Conservation (phyloP, 495 filamentous ascomycete species). For the Aspergillus haitiensis region DNA sequence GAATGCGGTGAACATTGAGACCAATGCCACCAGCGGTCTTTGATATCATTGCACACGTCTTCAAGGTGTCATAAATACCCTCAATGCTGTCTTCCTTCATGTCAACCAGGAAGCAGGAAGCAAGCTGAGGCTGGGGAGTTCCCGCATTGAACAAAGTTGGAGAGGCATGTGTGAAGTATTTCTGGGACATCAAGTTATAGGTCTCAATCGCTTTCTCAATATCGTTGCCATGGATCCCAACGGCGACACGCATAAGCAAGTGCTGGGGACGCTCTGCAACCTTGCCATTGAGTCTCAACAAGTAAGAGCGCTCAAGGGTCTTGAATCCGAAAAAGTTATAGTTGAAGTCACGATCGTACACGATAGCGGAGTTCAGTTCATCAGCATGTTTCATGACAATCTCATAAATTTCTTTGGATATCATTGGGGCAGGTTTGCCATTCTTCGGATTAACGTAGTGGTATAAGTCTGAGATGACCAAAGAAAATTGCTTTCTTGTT, state of each 20-base stretch:
- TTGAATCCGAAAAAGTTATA: conserved; percentile 99
- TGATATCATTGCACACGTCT: conserved; percentile 99
- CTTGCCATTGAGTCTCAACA: conserved; percentile 87
- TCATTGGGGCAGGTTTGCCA: conserved; percentile 81
- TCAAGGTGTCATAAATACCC: conserved; percentile 97
- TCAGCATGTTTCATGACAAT: conserved; percentile 92
- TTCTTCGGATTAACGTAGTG: conserved; percentile 98
- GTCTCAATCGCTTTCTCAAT: conserved; percentile 94
- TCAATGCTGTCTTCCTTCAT: conserved; percentile 99
- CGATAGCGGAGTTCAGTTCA: conserved; percentile 96
- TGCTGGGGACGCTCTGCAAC: conserved; percentile 96
- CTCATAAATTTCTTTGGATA: conserved; percentile 82
- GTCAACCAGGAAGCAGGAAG: conserved; percentile 96
- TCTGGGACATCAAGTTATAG: conserved; percentile 96
- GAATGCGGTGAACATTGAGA: conserved; percentile 91
- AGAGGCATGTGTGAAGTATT: conserved; percentile 97
- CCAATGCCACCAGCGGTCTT: conserved; percentile 99
- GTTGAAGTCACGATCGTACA: conserved; percentile 99
- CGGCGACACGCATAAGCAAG: conserved; percentile 98
- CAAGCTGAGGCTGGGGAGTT: conserved; percentile 88
- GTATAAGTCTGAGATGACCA: conserved; percentile 89
- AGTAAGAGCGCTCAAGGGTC: conserved; percentile 95
- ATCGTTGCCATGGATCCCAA: conserved; percentile 93
- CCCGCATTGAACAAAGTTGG: conserved; percentile 98
- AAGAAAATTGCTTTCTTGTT: conserved; percentile 98